Conservation (phyloP, 148 eudicot species). For the Spergularia bocconei region DNA sequence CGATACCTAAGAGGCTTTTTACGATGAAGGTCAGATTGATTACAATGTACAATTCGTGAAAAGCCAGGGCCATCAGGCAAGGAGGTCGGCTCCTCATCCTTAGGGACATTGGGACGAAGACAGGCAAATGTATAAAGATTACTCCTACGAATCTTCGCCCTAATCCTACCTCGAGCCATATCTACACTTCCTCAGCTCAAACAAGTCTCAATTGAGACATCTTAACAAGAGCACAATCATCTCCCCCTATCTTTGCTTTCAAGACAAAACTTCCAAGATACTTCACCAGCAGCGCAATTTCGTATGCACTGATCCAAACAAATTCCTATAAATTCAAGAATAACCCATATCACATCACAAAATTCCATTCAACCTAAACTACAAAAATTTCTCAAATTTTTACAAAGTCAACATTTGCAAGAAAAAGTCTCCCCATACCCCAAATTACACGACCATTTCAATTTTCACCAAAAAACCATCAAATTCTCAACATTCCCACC, state of each 20-base stretch:
- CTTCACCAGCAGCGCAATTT: constrained; percentile 5
- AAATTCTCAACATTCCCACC: background rate
- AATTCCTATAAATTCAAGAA: constrained; percentile 22
- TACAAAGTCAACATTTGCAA: constrained; percentile 23
- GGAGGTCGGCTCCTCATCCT: constrained; percentile 36
- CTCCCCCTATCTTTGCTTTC: constrained; percentile 5
- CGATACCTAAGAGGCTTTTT: constrained; percentile 67
- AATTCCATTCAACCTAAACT: background rate
- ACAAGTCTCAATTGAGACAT: constrained; percentile 22
- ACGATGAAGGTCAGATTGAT: constrained; percentile 54
- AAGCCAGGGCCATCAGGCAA: constrained; percentile 64
- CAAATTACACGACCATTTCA: background rate
- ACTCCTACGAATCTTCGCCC: constrained; percentile 64
- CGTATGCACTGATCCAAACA: constrained; percentile 17
- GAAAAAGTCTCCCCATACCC: background rate
- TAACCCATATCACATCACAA: constrained; percentile 6
- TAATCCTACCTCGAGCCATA: constrained; percentile 69
- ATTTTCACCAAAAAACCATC: background rate
- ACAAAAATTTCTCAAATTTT: constrained; percentile 8
- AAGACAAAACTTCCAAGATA: constrained; percentile 13
- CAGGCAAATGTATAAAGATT: constrained; percentile 75
- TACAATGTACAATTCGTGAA: constrained; percentile 67
- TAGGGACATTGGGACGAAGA: constrained; percentile 26
- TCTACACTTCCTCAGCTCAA: constrained; percentile 28
- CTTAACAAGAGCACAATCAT: constrained; percentile 11